Evolutionary conservation across 2,329 filamentous ascomycete genomes (phyloP).

Genomic region (Diplocarpon mali): DNA sequence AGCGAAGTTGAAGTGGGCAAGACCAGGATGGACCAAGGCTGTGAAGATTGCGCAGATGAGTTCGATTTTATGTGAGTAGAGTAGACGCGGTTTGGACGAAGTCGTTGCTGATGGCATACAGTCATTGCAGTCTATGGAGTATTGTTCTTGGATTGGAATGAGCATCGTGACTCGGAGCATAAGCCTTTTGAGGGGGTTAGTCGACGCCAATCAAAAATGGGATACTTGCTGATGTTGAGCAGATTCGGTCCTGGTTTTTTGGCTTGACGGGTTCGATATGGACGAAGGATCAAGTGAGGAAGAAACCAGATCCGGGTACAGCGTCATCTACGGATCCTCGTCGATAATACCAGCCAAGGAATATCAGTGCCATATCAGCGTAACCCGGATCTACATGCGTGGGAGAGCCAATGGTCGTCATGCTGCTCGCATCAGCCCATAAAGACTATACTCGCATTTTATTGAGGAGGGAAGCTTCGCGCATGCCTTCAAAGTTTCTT

Average conservation of each 20-base stretch:
- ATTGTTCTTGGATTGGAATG: constrained; percentile 49
- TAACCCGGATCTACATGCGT: no score
- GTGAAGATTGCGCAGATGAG: constrained; percentile 49
- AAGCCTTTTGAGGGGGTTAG: constrained; percentile 42
- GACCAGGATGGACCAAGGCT: constrained; percentile 54
- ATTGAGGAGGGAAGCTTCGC: no score
- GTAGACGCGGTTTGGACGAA: background rate
- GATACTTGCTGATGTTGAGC: constrained; percentile 10
- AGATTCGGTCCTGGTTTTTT: constrained; percentile 34
- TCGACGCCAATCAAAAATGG: background rate
- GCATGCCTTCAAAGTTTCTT: no score
- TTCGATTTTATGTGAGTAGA: constrained; percentile 23
- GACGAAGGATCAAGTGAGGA: constrained; percentile 21
- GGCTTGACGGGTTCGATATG: constrained; percentile 27
- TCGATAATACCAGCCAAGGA: constrained; percentile 2
- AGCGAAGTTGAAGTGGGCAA: constrained; percentile 46
- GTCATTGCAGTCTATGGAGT: constrained; percentile 45
- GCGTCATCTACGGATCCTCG: constrained; percentile 12
- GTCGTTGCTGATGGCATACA: constrained; percentile 22
- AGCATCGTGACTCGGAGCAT: constrained; percentile 20
- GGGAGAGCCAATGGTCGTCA: no score
- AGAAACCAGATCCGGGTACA: constrained; percentile 12
- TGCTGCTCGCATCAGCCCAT: no score
- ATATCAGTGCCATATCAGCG: no score
- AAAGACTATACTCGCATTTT: no score